Conservation (phyloP, 2,329 filamentous ascomycete species). For the Talaromyces islandicus region DNA sequence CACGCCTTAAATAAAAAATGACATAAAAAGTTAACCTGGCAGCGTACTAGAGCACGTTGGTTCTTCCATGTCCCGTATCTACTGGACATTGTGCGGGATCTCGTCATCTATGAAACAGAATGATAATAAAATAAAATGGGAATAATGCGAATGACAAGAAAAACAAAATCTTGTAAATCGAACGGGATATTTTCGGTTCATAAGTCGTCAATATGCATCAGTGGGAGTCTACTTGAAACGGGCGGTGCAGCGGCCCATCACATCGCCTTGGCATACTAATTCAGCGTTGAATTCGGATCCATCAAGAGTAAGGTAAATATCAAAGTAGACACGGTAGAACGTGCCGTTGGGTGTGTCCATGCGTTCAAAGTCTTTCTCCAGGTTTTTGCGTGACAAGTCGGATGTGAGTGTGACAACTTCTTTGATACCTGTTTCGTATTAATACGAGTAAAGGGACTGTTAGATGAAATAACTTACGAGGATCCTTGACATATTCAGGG, state of each 20-base stretch:
- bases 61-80: neutral
- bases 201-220: neutral
- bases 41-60: neutral
- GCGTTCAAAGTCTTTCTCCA: conserved; percentile 98
- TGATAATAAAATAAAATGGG: neutral
- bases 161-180: neutral
- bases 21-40: neutral
- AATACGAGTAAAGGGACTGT: neutral
- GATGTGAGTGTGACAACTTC: conserved; percentile 97
- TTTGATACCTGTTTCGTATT: conserved; percentile 70
- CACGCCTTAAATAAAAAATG: neutral
- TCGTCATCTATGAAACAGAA: neutral
- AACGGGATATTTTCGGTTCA: neutral
- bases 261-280: conserved; percentile 96
- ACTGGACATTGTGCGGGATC: neutral
- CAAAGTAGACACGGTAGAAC: conserved; percentile 72
- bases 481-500: conserved; percentile 98
- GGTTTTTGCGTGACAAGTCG: conserved; percentile 92
- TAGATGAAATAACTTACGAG: conserved; percentile 60
- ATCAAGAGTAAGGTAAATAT: conserved; percentile 83
- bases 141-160: neutral
- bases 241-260: conserved; percentile 94
- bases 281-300: conserved; percentile 98
- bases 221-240: conserved; percentile 58
- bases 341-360: conserved; percentile 98